Conservation (phyloP, 805 yeast genomes). For the Hanseniaspora thailandica region DNA sequence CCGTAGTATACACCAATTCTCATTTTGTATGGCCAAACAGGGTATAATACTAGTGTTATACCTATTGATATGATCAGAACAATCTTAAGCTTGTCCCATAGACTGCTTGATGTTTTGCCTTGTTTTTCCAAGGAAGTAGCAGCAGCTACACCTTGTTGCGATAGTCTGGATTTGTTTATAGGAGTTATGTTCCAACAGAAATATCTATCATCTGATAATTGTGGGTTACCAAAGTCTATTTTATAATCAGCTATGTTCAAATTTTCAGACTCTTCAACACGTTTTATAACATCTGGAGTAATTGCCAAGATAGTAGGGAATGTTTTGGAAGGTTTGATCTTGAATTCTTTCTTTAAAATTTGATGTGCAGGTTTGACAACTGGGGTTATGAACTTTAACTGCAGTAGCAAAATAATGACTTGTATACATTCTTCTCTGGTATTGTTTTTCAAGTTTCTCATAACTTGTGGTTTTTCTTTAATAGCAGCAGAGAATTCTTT, state of each 20-base stretch:
- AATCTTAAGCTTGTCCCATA: constrained; percentile 19
- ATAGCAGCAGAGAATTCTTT: constrained; percentile 53
- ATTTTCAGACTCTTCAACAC: neutral
- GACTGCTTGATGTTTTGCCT: constrained; percentile 31
- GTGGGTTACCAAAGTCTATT: constrained; percentile 4
- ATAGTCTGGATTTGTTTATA: neutral
- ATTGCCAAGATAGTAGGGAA: constrained; percentile 33
- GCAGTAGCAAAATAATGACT: constrained; percentile 37
- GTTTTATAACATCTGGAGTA: constrained; percentile 22
- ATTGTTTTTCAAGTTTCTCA: constrained; percentile 36
- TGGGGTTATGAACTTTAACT: constrained; percentile 55
- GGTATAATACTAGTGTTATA: constrained; percentile 65
- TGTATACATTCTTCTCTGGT: constrained; percentile 31
- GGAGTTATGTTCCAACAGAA: constrained; percentile 7
- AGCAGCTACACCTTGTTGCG: neutral
- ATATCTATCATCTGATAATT: constrained; percentile 11
- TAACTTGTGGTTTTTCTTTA: constrained; percentile 34
- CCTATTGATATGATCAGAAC: constrained; percentile 8
- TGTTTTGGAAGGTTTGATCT: constrained; percentile 50
- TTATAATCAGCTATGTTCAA: constrained; percentile 2
- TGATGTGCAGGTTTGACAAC: constrained; percentile 59
- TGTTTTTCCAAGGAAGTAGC: neutral
- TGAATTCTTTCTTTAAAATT: constrained; percentile 46
- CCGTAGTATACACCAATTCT: constrained; percentile 83
- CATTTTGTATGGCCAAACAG: constrained; percentile 89